Conservation (phyloP, 306 rosid species). For the Lathyrus oleraceus region DNA sequence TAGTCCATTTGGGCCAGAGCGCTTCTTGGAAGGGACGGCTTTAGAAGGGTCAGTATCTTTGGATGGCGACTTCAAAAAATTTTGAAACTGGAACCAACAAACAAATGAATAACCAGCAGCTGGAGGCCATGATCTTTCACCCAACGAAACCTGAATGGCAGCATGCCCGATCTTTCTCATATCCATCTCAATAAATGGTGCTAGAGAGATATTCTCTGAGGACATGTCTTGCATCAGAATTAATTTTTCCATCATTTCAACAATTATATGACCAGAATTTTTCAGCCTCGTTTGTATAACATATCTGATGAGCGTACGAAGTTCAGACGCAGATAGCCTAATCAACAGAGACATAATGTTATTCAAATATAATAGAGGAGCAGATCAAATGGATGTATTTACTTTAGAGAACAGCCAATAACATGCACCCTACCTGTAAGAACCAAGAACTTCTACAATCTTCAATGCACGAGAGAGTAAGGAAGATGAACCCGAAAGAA, state of each 20-base stretch:
- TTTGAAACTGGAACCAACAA: constrained; percentile 94
- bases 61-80: constrained; percentile 66
- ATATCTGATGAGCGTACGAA: constrained; percentile 71
- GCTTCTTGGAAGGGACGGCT: constrained; percentile 60
- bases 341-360: constrained; percentile 43
- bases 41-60: constrained; percentile 77
- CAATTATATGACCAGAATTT: constrained; percentile 76
- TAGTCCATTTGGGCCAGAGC: constrained; percentile 51
- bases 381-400: constrained; percentile 29
- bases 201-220: constrained; percentile 77
- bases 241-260: constrained; percentile 91
- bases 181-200: constrained; percentile 96
- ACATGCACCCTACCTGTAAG: constrained; percentile 70
- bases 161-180: constrained; percentile 96
- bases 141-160: constrained; percentile 95
- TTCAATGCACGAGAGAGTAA: constrained; percentile 78
- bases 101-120: constrained; percentile 99
- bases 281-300: constrained; percentile 78
- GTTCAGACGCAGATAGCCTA: constrained; percentile 87
- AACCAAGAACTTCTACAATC: constrained; percentile 93
- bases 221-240: constrained; percentile 75
- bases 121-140: constrained; percentile 99
- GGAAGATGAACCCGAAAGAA: constrained; percentile 83
- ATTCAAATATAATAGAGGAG: constrained; percentile 24
- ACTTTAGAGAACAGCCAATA: constrained; percentile 16